phyloP scores from a whole-genome alignment of 164 flowering plant species.

The Litsea cubeba region DNA sequence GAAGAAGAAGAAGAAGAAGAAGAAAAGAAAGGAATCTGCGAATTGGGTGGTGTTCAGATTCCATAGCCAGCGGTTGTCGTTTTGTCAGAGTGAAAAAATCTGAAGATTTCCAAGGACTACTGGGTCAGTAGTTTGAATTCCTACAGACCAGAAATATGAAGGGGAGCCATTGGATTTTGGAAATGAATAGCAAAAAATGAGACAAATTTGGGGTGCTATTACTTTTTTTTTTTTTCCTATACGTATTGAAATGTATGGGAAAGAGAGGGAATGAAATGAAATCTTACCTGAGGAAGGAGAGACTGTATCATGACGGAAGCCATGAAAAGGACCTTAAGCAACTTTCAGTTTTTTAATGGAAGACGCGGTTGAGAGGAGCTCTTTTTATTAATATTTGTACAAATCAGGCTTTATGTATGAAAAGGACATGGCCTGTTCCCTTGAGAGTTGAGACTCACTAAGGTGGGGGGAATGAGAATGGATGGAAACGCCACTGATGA shows the following conservation, averaged over 20 bases:
- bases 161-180: neutral
- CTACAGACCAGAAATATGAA: neutral
- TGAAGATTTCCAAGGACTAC: neutral
- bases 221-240: neutral
- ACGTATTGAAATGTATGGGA: neutral
- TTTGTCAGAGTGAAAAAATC: neutral
- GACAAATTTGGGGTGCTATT: neutral
- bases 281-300: neutral
- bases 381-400: neutral
- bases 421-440: neutral
- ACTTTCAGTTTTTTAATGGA: slow-evolving; percentile 4
- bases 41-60: slow-evolving; percentile 8
- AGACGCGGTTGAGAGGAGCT: neutral
- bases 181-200: neutral
- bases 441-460: no score
- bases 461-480: neutral
- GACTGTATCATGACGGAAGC: slow-evolving; percentile 1
- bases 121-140: slow-evolving; percentile 3
- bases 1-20: neutral
- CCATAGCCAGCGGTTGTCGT: slow-evolving; percentile 12
- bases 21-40: slow-evolving; percentile 5
- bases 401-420: neutral
- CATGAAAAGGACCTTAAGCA: slow-evolving; percentile 7
- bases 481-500: neutral
- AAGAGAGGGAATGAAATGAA: neutral